Percentiles rank a stretch among this genome's conserved stretches.
phyloP scores from a whole-genome alignment of 352 stramenopile genomes.

The Phytopythium litorale region DNA sequence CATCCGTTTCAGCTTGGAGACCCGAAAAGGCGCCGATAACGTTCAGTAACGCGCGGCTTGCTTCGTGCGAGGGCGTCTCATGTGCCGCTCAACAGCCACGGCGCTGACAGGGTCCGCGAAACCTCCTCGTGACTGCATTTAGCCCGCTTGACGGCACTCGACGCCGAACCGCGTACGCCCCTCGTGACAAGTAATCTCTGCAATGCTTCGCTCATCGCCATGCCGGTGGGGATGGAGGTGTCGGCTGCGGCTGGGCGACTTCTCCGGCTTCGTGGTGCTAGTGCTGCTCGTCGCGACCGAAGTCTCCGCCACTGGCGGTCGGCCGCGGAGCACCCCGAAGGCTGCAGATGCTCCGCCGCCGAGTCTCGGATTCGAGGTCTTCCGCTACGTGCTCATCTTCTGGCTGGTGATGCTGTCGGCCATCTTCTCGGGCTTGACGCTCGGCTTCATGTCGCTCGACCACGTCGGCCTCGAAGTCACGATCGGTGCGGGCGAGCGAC shows the following conservation, averaged over 20 bases:
- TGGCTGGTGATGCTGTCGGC: slow-evolving; percentile 84
- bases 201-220: neutral
- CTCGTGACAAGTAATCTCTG: neutral
- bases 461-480: slow-evolving; percentile 96
- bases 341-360: neutral
- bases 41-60: too few relatives aligned
- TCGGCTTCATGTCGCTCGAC: slow-evolving; percentile 97
- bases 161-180: neutral
- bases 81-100: neutral
- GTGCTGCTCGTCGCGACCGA: neutral
- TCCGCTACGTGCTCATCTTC: slow-evolving; percentile 48
- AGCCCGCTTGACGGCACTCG: neutral
- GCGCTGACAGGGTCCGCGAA: neutral
- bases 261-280: neutral
- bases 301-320: neutral
- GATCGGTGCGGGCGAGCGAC: slow-evolving; percentile 85
- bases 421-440: slow-evolving; percentile 94
- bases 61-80: neutral
- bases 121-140: neutral
- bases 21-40: neutral
- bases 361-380: slow-evolving; percentile 16
- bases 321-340: neutral
- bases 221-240: neutral
- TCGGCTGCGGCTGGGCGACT: neutral
- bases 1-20: neutral